Evolutionary conservation across 257 asterid species (phyloP), one percentile per base, ranked within the genome.

Genomic region (Eustoma russellianum): DNA sequence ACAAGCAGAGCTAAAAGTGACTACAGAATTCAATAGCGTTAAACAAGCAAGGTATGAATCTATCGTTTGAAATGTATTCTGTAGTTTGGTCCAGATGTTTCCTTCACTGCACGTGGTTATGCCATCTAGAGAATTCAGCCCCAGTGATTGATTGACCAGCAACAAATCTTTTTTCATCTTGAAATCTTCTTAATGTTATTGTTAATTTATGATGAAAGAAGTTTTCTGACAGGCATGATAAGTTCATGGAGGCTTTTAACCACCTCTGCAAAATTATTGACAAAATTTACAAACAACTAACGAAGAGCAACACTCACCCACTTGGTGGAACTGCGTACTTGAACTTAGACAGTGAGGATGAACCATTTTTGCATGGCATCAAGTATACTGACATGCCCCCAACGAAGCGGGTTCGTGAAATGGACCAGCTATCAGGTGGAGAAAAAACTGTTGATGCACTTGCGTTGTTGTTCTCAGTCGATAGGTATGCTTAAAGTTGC

Each of bases 401-500:
- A 53, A 85, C 98, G 6, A 92, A 92, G 76, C 74, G 99, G 41
- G 85, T 79, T 66, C 87, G 94, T 57, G 97, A 89, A 62, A 89
- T 89, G 95, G 74, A 93, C 15, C 97, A 83, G 60, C 85, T 92
- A 44, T 92, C 99, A 12, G 99, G 99, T 53, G 99, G 99, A 53
- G 99, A 92, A 70, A 92, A 89, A 74, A 92, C 97, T 3, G 99
- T 92, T 45, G 99, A 97, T 9, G 99, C 99, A 54, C 97, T 92
- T 70, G 99, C 97, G 59, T 70, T 92, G 74, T 87, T 92, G 67
- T 92, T 92, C 56, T 68, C 99, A 58, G 83, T 92, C 72, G 97
- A 88, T 75, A 91, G 98, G 98, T 86, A 70, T 62, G 71, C 14
- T 46, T 17, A 38, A 34, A 34, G 49, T 15, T 11, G 57, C 14